These are phyloP conservation scores for Artomyces pyxidatus DNA, from an alignment of 768 basidiomycete genomes.

Conservation along the genomic window DNA sequence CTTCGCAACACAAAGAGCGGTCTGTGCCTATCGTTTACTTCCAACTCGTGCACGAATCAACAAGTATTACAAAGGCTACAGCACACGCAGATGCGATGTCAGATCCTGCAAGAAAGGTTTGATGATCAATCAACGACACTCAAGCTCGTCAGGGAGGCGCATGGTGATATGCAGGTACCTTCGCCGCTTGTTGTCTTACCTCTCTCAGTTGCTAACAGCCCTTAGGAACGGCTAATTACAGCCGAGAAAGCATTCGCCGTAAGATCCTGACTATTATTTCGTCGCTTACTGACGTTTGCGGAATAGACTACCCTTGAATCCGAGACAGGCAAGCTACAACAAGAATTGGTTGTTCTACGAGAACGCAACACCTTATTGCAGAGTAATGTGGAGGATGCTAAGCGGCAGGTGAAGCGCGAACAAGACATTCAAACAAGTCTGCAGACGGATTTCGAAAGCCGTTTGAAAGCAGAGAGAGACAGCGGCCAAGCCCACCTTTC, in stretches of 20 bases:
- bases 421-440: slow-evolving; percentile 6
- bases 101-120: slow-evolving; percentile 51
- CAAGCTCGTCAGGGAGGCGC: slow-evolving; percentile 44
- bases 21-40: not conserved
- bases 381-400: slow-evolving; percentile 13
- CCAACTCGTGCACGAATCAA: too few relatives aligned
- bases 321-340: slow-evolving; percentile 26
- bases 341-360: slow-evolving; percentile 32
- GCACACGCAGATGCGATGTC: slow-evolving; percentile 12
- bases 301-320: slow-evolving; percentile 24
- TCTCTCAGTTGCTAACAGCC: not conserved
- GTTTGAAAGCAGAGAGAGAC: slow-evolving; percentile 10
- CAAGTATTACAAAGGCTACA: too few relatives aligned
- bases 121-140: slow-evolving; percentile 49
- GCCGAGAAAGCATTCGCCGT: slow-evolving; percentile 32
- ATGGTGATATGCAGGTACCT: slow-evolving; percentile 43
- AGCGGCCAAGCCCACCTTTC: slow-evolving; percentile 10
- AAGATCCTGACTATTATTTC: slow-evolving; percentile 15
- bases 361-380: slow-evolving; percentile 31
- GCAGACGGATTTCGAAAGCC: slow-evolving; percentile 9
- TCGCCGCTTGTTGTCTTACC: too few relatives aligned
- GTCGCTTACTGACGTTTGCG: not conserved
- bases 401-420: slow-evolving; percentile 7
- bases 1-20: slow-evolving; percentile 7
- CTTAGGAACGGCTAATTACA: slow-evolving; percentile 31